Evolutionary conservation across 164 flowering plant species (phyloP), one percentile per base, ranked within the genome.

Genomic region (Berberis thunbergii): DNA sequence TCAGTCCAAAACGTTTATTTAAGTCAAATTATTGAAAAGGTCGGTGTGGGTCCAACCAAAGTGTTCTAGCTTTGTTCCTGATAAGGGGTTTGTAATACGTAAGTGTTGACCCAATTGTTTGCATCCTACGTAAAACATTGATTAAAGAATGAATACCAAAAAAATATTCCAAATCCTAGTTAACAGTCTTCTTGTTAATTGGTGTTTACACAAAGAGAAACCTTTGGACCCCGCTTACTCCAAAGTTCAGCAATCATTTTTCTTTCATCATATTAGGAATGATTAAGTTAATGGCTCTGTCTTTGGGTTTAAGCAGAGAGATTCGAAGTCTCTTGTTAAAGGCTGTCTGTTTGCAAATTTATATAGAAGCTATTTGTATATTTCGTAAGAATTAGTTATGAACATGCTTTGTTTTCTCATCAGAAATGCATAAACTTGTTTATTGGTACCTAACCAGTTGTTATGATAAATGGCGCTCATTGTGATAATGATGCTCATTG

Each of bases 101-200:
- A 48, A 7, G 64, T 7, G 54, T 62, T 62, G 64, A 62, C 64
- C 45, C 7, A 39, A 62, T 62, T 62, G 64, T 43, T 62, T 62
- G 64, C 64, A 49, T 49, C 39, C 52, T 44, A 62, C 55, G 46
- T 62, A 62, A 62, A 62, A 40, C 50, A 48, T 48, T 5, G 50
- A 26, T 38, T 26, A 13, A 26, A 55, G 13, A 55, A 39, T 55
- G 8, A 55, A 55, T 46, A 46, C n/a, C 54, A 52, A 3, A 52
- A n/a, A 4, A 10, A 1, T 43, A 43, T 7, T 42, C 2, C n/a
- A n/a, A 45, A 43, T 13, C 5, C 38, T 45, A 59, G 8, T 43
- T 45, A 43, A 44, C 62, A 59, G 26, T 59, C 4, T 59, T 59
- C 39, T 44, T 43, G n/a, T 43, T 59, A 59, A 59, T 42, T 59